Percentiles rank a stretch among this genome's conserved stretches.
These are phyloP conservation scores for Picea glauca DNA, from an alignment of 75 land plant genomes.

Conservation along the genomic window DNA sequence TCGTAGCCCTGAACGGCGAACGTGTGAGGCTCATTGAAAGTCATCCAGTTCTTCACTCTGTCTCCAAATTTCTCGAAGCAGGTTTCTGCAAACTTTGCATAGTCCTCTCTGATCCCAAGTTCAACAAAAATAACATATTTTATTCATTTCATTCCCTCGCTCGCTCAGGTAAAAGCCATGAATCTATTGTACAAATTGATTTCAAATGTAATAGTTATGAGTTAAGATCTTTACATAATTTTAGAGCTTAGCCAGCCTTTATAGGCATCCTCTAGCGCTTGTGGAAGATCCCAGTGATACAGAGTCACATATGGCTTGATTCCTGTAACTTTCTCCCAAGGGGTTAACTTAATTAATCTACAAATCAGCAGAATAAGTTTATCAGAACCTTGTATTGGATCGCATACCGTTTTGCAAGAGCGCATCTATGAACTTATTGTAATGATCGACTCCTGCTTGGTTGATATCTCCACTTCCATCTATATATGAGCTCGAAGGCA, in stretches of 20 bases:
- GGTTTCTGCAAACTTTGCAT: constrained; percentile 59
- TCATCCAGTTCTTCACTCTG: constrained; percentile 86
- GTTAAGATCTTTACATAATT: constrained; percentile 14
- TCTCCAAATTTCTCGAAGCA: constrained; percentile 81
- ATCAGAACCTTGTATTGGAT: too few species aligned
- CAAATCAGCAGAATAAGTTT: too few species aligned
- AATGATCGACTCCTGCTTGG: constrained; percentile 40
- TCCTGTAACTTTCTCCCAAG: constrained; percentile 12
- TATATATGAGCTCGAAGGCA: not conserved
- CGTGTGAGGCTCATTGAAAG: constrained; percentile 87
- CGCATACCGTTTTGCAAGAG: constrained; percentile 46
- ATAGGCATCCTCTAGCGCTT: constrained; percentile 32
- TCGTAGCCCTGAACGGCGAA: constrained; percentile 75
- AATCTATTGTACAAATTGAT: too few species aligned
- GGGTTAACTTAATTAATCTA: too few species aligned
- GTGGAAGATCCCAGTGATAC: constrained; percentile 42
- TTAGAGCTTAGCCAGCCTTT: constrained; percentile 30
- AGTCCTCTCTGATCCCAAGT: constrained; percentile 47
- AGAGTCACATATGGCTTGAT: constrained; percentile 33
- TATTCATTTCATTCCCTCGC: too few species aligned
- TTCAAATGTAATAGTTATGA: too few species aligned
- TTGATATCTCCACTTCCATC: constrained; percentile 58
- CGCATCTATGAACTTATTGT: constrained; percentile 52
- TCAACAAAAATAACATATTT: too few species aligned
- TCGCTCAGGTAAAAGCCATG: too few species aligned